Evolutionary conservation across 2,329 filamentous ascomycete species (phyloP), one percentile per base, ranked within the genome.

Genomic region (Fusarium hainanense): DNA sequence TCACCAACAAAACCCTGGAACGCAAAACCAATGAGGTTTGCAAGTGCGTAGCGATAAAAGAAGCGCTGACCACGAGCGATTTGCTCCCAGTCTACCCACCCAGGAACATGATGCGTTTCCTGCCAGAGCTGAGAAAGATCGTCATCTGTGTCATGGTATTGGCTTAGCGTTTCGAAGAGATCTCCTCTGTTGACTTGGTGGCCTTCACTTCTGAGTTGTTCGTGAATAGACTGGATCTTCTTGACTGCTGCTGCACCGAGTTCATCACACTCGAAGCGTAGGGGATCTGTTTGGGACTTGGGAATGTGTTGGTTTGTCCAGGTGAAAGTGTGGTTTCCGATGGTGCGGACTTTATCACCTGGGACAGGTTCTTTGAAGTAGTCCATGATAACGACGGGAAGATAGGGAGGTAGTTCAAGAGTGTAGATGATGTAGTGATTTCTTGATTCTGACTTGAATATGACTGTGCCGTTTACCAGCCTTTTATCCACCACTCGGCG

Each of bases 61-160:
- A 80, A 77, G 18, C 89, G 85, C 72, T 92, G 90, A 0, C 89
- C 89, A 69, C 90, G 81, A 57, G 83, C 80, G 27, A 92, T 87
- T 72, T 91, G 89, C 1, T 82, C 84, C 90, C 90, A 92, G 66
- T 91, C 86, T 0, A 92, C 89, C 89, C 89, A 91, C 0, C 84
- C 81, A 0, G 90, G 89, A 6, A 91, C 81, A 0, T 82, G 86
- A 51, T 87, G 87, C 28, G 89, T 81, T 66, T 90, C 81, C 3
- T 48, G 32, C 68, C 68, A 70, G 13, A 71, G 49, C 20, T 65
- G 46, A 6, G 62, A 65, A 4, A 65, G 62, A 6, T 32, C 41
- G 12, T n/a, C 21, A 18, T 50, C 56, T 37, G 58, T 42, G 5
- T 8, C 13, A 1, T 65, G 60, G 4, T 65, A 41, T 2, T 23